Percentiles rank a stretch among this genome's conserved stretches.
Evolutionary conservation across 805 yeast genomes (phyloP).

Genomic region (Teunomyces tritomae): DNA sequence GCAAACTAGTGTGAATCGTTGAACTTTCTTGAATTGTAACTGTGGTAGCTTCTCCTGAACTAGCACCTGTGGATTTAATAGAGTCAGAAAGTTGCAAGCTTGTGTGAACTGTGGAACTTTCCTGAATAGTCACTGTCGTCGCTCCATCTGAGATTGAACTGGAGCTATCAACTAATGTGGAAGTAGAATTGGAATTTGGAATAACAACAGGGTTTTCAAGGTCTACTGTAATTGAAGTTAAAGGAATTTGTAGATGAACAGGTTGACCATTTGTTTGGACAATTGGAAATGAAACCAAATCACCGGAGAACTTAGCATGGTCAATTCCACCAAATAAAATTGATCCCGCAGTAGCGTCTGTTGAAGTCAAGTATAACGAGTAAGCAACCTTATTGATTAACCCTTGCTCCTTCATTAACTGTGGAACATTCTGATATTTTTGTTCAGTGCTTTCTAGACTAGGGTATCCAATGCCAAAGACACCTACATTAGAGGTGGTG

Average conservation of each 20-base stretch:
- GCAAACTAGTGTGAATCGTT: background rate
- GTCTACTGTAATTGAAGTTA: conserved; percentile 15
- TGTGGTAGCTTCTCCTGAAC: background rate
- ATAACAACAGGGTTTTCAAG: background rate
- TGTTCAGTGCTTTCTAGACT: conserved; percentile 10
- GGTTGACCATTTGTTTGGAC: conserved; percentile 10
- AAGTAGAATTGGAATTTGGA: background rate
- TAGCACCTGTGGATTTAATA: background rate
- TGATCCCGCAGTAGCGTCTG: conserved; percentile 44
- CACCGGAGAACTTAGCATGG: conserved; percentile 57
- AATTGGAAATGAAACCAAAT: conserved; percentile 29
- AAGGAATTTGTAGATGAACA: conserved; percentile 17
- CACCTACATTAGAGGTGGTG: conserved; percentile 14
- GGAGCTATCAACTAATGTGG: background rate
- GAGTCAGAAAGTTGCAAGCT: background rate
- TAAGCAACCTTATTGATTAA: conserved; percentile 53
- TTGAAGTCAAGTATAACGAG: conserved; percentile 57
- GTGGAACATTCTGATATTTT: conserved; percentile 65
- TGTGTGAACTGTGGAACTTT: background rate
- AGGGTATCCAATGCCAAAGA: conserved; percentile 18
- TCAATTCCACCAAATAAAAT: conserved; percentile 74
- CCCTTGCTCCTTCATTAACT: conserved; percentile 56
- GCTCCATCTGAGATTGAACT: background rate
- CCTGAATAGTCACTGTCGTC: background rate
- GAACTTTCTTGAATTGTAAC: background rate